phyloP scores from a whole-genome alignment of 257 asterid genomes.

The Lavandula angustifolia region DNA sequence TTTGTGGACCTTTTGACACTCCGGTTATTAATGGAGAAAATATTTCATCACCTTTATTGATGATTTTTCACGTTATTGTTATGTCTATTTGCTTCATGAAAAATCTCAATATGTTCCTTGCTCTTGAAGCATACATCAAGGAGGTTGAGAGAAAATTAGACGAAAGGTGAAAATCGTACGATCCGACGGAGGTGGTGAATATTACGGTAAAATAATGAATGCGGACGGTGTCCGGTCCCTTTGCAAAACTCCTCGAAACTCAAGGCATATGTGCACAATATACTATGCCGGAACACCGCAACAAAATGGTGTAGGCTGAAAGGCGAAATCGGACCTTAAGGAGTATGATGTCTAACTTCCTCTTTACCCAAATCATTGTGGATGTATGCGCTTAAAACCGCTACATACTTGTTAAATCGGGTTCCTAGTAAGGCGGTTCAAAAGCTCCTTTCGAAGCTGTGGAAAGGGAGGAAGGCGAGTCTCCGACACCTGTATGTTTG shows the following conservation, averaged over 20 bases:
- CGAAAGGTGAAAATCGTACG: not conserved
- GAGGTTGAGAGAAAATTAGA: not conserved
- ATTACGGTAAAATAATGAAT: too few species aligned
- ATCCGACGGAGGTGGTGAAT: too few species aligned
- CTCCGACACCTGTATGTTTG: not conserved
- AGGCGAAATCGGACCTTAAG: not conserved
- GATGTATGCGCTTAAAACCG: not conserved
- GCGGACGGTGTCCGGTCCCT: not conserved
- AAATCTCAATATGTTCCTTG: not conserved
- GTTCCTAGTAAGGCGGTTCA: not conserved
- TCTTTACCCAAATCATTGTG: not conserved
- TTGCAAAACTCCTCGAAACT: not conserved
- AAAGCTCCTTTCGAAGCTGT: not conserved
- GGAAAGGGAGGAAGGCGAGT: not conserved
- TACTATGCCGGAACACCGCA: constrained; percentile 5
- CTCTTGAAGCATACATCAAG: not conserved
- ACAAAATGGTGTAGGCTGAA: constrained; percentile 2
- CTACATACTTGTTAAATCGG: not conserved
- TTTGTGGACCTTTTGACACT: not conserved
- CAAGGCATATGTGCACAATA: not conserved
- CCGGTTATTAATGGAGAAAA: not conserved
- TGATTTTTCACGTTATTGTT: not conserved
- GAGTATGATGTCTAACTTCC: not conserved
- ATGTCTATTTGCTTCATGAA: not conserved
- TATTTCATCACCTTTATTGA: not conserved